A percentile compares a stretch with the other conserved stretches of the same genome.
phyloP scores from a whole-genome alignment of 768 basidiomycete genomes.

The Naganishia kalamii region DNA sequence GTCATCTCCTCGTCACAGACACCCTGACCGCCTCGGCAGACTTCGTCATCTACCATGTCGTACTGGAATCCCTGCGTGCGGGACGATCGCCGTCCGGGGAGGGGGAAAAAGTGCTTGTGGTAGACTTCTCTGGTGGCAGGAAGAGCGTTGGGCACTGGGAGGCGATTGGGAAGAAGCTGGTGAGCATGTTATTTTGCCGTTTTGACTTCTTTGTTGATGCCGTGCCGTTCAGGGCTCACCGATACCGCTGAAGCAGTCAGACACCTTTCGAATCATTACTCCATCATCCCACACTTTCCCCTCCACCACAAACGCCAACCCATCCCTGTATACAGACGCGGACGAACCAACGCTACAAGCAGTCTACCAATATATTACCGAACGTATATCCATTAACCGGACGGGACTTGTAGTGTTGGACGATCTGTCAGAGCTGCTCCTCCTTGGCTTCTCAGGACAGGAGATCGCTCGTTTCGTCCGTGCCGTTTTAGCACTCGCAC shows the following conservation, averaged over 20 bases:
- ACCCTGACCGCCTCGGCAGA: conserved; percentile 32
- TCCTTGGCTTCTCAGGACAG: conserved; percentile 29
- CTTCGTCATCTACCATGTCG: conserved; percentile 36
- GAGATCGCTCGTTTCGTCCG: conserved; percentile 33
- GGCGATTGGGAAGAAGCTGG: conserved; percentile 38
- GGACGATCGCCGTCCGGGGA: background rate
- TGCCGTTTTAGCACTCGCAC: conserved; percentile 22
- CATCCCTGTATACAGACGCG: conserved; percentile 28
- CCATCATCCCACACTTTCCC: conserved; percentile 33
- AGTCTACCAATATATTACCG: conserved; percentile 26
- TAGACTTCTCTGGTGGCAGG: conserved; percentile 38
- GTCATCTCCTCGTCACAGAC: conserved; percentile 40
- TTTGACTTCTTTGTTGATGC: background rate
- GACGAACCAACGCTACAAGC: conserved; percentile 24
- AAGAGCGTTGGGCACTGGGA: conserved; percentile 29
- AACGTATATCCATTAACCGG: background rate
- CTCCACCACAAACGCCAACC: conserved; percentile 19
- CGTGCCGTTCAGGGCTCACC: conserved; percentile 6
- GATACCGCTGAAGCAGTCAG: conserved; percentile 3
- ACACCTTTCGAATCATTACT: background rate
- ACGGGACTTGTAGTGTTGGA: conserved; percentile 34
- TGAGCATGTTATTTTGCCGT: conserved; percentile 17
- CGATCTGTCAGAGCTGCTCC: conserved; percentile 33
- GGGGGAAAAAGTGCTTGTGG: conserved; percentile 27
- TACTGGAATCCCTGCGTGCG: conserved; percentile 25